Conservation (phyloP, 179 eudicot genomes). For the Actinidia chinensis region DNA sequence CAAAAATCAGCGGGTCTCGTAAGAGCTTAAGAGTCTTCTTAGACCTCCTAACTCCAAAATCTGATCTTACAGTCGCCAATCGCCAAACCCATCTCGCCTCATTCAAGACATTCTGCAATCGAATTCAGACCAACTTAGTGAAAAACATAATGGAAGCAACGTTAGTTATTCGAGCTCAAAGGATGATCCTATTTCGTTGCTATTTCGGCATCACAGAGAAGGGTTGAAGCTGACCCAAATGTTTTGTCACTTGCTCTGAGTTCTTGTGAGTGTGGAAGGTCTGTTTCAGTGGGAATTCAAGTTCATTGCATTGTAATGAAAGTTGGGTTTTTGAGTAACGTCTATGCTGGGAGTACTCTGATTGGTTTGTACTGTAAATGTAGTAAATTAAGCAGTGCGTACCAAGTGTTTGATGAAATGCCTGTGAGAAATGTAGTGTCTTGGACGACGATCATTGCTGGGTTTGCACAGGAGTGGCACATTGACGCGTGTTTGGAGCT, state of each 20-base stretch:
- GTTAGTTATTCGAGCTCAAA: not conserved
- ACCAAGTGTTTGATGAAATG: slow-evolving; percentile 51
- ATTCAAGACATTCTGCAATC: slow-evolving; percentile 17
- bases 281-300: slow-evolving; percentile 40
- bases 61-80: not conserved
- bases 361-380: slow-evolving; percentile 43
- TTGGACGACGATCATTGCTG: slow-evolving; percentile 57
- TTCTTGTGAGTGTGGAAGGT: slow-evolving; percentile 26
- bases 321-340: slow-evolving; percentile 31
- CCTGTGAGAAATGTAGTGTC: slow-evolving; percentile 58
- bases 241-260: slow-evolving; percentile 39
- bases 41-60: slow-evolving; percentile 10
- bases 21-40: slow-evolving; percentile 12
- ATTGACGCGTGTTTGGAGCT: slow-evolving; percentile 41
- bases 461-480: slow-evolving; percentile 39
- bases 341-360: slow-evolving; percentile 49
- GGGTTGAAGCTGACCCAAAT: slow-evolving; percentile 34
- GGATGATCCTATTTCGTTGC: not conserved
- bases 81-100: slow-evolving; percentile 28
- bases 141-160: not conserved
- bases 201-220: not conserved
- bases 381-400: slow-evolving; percentile 31
- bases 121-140: not conserved
- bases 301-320: slow-evolving; percentile 45
- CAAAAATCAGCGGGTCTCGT: not conserved